Base-by-base conservation (phyloP, 179 eudicot genomes). In the Drosera spatulata region DNA sequence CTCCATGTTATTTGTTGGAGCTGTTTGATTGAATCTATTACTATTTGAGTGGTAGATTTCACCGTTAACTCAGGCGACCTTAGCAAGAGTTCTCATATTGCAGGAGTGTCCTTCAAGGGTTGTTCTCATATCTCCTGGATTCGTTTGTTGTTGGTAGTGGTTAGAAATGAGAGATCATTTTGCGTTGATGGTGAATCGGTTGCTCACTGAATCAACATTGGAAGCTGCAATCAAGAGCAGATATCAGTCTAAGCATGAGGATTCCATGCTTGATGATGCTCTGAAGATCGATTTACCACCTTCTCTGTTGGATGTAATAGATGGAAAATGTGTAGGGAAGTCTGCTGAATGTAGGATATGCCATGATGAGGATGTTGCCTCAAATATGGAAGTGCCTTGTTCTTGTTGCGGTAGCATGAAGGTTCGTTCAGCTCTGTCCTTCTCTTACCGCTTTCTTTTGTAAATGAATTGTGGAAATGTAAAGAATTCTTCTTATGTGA, bases 401-500 rank as follows among this genome's bases (percentile, higher is more conserved):
- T 83, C 87, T 62, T 94, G 99, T 68, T 71, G 80, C 77, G 99
- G 99, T 48, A 94, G 91, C 76, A 83, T 94, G 71, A 90, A 94
- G 97, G 99, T 90, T 62, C 1, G 33, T 22, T 22, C 33, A 22
- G 55, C 33, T 52, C 55, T 6, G 7, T 7, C 6, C 6, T 14
- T 33, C 37, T 7, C 15, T n/a, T 52, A 14, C 14, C 14, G 12
- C 33, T 52, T 52, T 14, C 7, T 7, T 14, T 12, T 8, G 14
- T 52, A 22, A 2, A 1, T 7, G 37, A 33, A 7, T 52, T 13
- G 12, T 50, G 33, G 33, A 22, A 22, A 22, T 22, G 33, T 22
- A 22, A 22, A 22, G 33, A 22, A 22, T 22, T 22, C 33, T 22
- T 22, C 33, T 22, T 22, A 22, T 22, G 33, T 22, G 33, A 22